Percentiles rank a stretch among this genome's conserved stretches.
Evolutionary conservation across 2,329 filamentous ascomycete genomes (phyloP).

Genomic region (Trichoderma citrinoviride): DNA sequence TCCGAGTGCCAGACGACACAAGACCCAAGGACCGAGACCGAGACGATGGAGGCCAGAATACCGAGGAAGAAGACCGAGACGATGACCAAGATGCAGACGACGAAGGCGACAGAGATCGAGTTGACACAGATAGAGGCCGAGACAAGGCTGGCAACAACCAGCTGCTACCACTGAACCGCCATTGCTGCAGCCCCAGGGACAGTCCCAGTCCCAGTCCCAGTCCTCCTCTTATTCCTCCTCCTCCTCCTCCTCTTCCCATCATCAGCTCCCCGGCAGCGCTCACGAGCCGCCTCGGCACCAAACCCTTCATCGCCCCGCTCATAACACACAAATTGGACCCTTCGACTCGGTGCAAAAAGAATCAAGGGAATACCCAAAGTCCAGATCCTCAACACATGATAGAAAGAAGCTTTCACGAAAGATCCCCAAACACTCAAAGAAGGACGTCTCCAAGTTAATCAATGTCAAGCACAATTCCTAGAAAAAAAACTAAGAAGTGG

Average conservation of each 20-base stretch:
- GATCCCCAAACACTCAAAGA: neutral
- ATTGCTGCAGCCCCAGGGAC: neutral
- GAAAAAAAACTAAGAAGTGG: too few species aligned
- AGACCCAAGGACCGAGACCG: neutral
- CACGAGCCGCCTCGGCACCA: neutral
- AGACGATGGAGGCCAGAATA: neutral
- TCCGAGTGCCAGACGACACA: neutral
- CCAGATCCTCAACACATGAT: neutral
- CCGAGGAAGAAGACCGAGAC: neutral
- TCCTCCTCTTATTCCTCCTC: neutral
- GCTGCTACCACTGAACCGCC: neutral
- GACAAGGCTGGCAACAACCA: neutral
- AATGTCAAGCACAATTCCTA: too few species aligned
- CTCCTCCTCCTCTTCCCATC: neutral
- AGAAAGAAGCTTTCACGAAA: neutral
- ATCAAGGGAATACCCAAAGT: neutral
- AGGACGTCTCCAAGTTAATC: neutral
- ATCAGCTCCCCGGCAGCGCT: neutral
- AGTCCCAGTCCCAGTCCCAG: neutral
- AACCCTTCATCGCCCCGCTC: neutral
- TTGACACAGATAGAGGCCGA: neutral
- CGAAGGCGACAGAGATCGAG: neutral
- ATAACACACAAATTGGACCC: neutral
- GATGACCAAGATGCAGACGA: neutral
- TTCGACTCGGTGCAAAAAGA: neutral